Conservation (phyloP, 176 grass and related monocot genomes). For the Avena atlantica region DNA sequence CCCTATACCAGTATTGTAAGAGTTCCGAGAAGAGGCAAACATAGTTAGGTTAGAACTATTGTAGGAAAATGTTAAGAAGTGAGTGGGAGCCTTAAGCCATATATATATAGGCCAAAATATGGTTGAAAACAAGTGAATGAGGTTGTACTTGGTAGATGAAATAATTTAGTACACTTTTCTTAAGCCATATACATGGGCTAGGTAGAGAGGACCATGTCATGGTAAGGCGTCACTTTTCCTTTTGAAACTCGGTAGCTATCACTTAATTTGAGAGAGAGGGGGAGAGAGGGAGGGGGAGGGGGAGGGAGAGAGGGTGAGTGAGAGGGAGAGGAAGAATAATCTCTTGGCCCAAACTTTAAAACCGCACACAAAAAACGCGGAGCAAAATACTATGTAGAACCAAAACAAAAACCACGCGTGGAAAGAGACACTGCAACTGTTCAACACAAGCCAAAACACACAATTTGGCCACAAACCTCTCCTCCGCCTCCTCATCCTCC, state of each 20-base stretch:
- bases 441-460: constrained; percentile 9
- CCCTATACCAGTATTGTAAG: not conserved
- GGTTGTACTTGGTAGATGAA: not conserved
- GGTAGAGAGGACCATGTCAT: not conserved
- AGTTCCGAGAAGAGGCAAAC: not conserved
- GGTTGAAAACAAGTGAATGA: not conserved
- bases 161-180: not conserved
- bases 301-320: no score
- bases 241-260: not conserved
- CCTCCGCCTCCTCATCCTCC: constrained; percentile 43
- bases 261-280: not conserved
- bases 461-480: constrained; percentile 42
- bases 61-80: not conserved
- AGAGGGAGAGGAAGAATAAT: not conserved
- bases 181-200: not conserved
- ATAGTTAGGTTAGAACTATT: not conserved
- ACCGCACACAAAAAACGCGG: not conserved
- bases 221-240: not conserved
- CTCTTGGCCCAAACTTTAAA: constrained; percentile 30
- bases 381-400: not conserved
- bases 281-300: no score
- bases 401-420: no score
- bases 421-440: no score
- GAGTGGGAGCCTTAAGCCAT: not conserved
- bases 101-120: not conserved